A percentile compares a stretch with the other conserved stretches of the same genome.
Evolutionary conservation across 202 grass and related monocot genomes (phyloP).

Genomic region (Saccharum hybrid): DNA sequence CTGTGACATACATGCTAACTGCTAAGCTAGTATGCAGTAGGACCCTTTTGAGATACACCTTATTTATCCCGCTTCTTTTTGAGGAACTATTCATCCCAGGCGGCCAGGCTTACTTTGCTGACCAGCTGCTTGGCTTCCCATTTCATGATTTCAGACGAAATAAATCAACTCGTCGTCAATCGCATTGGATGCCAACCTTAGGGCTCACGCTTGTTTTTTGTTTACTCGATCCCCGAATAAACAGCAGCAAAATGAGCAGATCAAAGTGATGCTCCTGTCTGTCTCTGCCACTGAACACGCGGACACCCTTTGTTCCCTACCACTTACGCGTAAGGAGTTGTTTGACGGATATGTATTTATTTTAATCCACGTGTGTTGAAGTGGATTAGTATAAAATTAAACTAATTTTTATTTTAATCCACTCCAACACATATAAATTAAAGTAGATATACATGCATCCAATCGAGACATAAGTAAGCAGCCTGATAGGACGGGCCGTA

Average conservation of each 20-base stretch:
- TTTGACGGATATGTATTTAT: too few relatives aligned
- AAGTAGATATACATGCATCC: too few relatives aligned
- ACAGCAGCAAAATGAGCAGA: neutral
- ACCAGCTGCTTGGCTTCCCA: neutral
- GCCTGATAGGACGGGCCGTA: neutral
- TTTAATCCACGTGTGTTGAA: too few relatives aligned
- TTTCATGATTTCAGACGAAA: neutral
- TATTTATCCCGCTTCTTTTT: neutral
- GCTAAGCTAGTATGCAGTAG: too few relatives aligned
- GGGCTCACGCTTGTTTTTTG: constrained; percentile 33
- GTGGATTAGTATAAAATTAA: too few relatives aligned
- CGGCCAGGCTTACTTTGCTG: neutral
- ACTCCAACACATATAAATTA: too few relatives aligned
- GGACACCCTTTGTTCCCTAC: neutral
- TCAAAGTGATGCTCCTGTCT: neutral
- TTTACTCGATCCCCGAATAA: neutral
- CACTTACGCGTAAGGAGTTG: neutral
- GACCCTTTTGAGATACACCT: neutral
- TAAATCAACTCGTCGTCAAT: neutral
- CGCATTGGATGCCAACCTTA: constrained; percentile 5
- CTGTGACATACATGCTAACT: too few relatives aligned
- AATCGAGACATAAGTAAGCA: too few relatives aligned
- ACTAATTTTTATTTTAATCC: too few relatives aligned
- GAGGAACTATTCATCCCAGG: neutral
- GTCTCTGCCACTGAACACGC: neutral